These are phyloP conservation scores for Leishmania turanica DNA, from an alignment of 208 protist species.

Conservation along the genomic window DNA sequence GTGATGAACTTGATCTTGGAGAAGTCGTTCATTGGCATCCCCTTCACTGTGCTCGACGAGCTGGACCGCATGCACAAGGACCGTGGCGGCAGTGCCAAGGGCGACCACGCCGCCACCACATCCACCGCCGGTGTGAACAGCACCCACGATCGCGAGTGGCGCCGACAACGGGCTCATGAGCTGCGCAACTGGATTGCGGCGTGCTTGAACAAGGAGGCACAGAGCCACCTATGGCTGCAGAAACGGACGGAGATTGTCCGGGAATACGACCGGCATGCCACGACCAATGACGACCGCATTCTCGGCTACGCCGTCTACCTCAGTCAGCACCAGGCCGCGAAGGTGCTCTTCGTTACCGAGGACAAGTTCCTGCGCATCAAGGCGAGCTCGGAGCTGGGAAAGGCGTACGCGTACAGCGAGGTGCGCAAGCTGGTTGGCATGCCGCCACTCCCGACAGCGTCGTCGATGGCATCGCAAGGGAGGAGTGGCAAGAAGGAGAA, in stretches of 20 bases:
- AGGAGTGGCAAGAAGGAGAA: background rate
- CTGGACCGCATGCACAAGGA: conserved; percentile 69
- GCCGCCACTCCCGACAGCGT: background rate
- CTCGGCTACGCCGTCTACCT: conserved; percentile 86
- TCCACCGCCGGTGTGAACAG: background rate
- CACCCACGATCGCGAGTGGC: conserved; percentile 34
- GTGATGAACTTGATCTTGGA: conserved; percentile 61
- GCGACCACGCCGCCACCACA: conserved; percentile 5
- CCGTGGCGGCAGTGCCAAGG: conserved; percentile 5
- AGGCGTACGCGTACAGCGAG: conserved; percentile 46
- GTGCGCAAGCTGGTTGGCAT: conserved; percentile 46
- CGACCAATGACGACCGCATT: conserved; percentile 78
- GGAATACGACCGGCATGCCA: conserved; percentile 51
- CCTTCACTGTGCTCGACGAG: conserved; percentile 75
- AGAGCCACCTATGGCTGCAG: conserved; percentile 53
- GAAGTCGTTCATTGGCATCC: conserved; percentile 61
- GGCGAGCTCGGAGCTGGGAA: conserved; percentile 65
- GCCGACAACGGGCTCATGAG: conserved; percentile 28
- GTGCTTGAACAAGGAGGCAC: conserved; percentile 13
- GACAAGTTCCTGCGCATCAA: conserved; percentile 85
- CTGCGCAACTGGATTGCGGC: conserved; percentile 71
- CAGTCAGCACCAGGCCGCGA: conserved; percentile 17
- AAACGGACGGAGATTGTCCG: conserved; percentile 61
- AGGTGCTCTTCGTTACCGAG: conserved; percentile 78
- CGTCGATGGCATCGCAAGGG: background rate